Conservation (phyloP, 306 rosid species). For the Cicer arietinum region DNA sequence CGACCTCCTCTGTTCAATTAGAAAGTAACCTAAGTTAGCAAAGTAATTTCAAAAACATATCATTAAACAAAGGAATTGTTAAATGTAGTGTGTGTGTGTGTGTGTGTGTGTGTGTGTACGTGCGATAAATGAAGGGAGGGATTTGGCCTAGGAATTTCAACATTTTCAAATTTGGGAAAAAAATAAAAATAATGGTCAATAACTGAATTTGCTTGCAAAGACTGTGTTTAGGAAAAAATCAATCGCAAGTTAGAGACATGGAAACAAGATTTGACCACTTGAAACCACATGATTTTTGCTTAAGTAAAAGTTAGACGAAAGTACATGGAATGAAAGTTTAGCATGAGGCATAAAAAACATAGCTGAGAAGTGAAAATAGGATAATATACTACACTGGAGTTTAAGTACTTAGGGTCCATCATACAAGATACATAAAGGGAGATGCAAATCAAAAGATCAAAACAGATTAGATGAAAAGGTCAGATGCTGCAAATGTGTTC, state of each 20-base stretch:
- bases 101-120: not conserved
- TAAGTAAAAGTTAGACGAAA: not conserved
- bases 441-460: not conserved
- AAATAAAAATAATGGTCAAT: not conserved
- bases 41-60: conserved; percentile 16
- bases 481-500: not conserved
- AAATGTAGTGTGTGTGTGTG: not conserved
- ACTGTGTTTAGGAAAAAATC: not conserved
- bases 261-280: not conserved
- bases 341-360: not conserved
- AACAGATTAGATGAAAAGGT: not conserved
- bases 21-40: conserved; percentile 40
- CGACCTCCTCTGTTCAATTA: conserved; percentile 86
- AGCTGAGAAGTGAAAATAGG: conserved; percentile 22
- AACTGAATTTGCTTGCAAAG: not conserved
- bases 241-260: not conserved
- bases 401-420: not conserved
- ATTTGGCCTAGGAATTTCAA: conserved; percentile 21
- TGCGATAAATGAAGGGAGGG: not conserved
- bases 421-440: not conserved
- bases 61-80: conserved; percentile 6
- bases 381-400: not conserved
- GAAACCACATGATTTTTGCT: not conserved
- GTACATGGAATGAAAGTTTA: conserved; percentile 3
- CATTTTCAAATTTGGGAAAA: conserved; percentile 19